Conservation (phyloP, 2,329 filamentous ascomycete species). For the Claviceps sp. region DNA sequence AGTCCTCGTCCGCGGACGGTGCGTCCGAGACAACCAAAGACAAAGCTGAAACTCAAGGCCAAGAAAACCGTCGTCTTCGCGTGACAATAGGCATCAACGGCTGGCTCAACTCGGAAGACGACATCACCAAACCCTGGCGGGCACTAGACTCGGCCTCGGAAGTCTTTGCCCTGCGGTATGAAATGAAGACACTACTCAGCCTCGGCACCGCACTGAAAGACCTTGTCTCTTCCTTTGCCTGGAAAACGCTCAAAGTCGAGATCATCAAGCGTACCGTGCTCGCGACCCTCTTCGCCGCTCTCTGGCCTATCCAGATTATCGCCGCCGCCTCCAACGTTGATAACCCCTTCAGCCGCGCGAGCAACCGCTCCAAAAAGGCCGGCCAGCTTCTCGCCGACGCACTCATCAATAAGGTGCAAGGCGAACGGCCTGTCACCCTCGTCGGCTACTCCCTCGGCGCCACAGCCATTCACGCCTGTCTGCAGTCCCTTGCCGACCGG, state of each 20-base stretch:
- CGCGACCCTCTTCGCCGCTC: conserved; percentile 50
- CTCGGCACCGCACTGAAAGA: conserved; percentile 61
- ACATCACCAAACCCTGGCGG: conserved; percentile 69
- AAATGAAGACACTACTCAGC: conserved; percentile 62
- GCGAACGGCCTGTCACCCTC: conserved; percentile 67
- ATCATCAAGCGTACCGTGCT: conserved; percentile 62
- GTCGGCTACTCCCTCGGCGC: conserved; percentile 75
- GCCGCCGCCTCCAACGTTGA: conserved; percentile 58
- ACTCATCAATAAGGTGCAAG: conserved; percentile 67
- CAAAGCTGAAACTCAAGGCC: conserved; percentile 7
- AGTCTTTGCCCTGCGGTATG: conserved; percentile 73
- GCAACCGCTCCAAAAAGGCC: conserved; percentile 66
- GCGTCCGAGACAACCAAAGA: background rate
- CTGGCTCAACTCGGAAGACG: conserved; percentile 64
- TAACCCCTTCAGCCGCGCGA: conserved; percentile 70
- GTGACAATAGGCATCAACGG: conserved; percentile 81
- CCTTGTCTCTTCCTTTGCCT: conserved; percentile 63
- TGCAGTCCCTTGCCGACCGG: conserved; percentile 62
- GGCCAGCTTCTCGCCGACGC: conserved; percentile 71
- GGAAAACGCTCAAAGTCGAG: conserved; percentile 59
- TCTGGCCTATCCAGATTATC: conserved; percentile 57
- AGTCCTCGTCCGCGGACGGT: background rate
- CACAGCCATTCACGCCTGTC: conserved; percentile 68
- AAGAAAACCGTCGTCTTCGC: conserved; percentile 42
- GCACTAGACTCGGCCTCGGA: conserved; percentile 55